Evolutionary conservation across 257 asterid genomes (phyloP).

Genomic region (Handroanthus guayacan): DNA sequence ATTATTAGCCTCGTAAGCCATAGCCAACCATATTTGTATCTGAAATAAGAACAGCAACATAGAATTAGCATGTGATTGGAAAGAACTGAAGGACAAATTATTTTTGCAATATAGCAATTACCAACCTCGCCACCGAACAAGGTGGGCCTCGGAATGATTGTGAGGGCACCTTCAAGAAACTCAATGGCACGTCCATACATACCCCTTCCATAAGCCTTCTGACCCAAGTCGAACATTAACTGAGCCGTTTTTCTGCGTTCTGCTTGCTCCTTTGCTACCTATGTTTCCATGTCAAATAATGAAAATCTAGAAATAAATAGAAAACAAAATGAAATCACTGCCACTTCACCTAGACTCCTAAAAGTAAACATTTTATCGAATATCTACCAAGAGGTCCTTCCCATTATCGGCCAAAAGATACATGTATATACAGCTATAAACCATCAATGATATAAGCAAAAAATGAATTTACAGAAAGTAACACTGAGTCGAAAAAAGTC

Average conservation of each 20-base stretch:
- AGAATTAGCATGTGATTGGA: slow-evolving; percentile 9
- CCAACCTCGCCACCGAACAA: slow-evolving; percentile 97
- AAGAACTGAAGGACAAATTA: not conserved
- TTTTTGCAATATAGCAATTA: slow-evolving; percentile 13
- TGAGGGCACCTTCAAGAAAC: slow-evolving; percentile 95
- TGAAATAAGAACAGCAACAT: slow-evolving; percentile 34
- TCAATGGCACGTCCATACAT: slow-evolving; percentile 93
- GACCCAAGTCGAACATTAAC: slow-evolving; percentile 92
- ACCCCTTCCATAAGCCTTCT: slow-evolving; percentile 90
- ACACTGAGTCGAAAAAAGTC: not conserved
- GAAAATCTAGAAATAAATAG: slow-evolving; percentile 6
- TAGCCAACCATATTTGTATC: slow-evolving; percentile 99
- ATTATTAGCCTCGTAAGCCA: slow-evolving; percentile 98
- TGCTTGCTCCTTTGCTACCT: slow-evolving; percentile 98
- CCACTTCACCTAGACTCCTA: not conserved
- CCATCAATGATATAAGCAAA: slow-evolving; percentile 1
- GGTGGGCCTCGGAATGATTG: slow-evolving; percentile 91
- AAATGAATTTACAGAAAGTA: not conserved
- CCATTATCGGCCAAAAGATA: slow-evolving; percentile 10
- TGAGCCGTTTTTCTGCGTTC: slow-evolving; percentile 90
- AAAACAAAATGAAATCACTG: not conserved
- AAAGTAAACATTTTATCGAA: slow-evolving; percentile 13
- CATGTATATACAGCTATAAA: not conserved
- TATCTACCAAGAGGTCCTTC: not conserved
- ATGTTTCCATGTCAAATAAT: slow-evolving; percentile 22